Base-by-base conservation (phyloP, 495 filamentous ascomycete genomes). In the Platismatia glauca region DNA sequence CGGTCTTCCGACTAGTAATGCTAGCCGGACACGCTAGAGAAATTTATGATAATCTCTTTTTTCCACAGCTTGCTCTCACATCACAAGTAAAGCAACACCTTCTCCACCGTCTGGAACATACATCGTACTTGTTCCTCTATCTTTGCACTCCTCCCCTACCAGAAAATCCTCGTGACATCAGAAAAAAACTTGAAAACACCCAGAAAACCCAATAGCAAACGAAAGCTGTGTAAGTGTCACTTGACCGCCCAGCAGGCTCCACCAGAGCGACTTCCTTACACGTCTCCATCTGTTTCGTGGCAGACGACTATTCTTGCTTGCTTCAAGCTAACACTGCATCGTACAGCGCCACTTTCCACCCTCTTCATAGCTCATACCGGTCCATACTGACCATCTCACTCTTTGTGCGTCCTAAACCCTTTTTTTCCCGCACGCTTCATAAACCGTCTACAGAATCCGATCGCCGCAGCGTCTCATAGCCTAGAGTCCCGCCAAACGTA, bases 151-250 rank as follows among this genome's bases (percentile, higher is more conserved):
- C 37, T 60, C 55, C 68, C 68, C 66, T 64, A 60, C 50, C 50
- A 69, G 66, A 70, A 71, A 71, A 70, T 55, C 60, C 41, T 69
- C 64, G 67, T 70, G 64, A 70, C 57, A 69, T 69, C 73, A 71
- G 68, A 81, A 81, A 82, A 82, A 82, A 82, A 81, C 67, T 78
- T 79, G 76, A 80, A 79, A 77, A 58, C 48, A 68, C 41, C 15
- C 27, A 53, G 33, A 61, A 68, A 66, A 59, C 59, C 57, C 59
- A 69, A 63, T 72, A 74, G 71, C 71, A 69, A 58, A 69, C 33
- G 18, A 61, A 61, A 66, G 35, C 37, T 62, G 64, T 58, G 68
- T 70, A 59, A 69, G 66, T 68, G 65, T 67, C 59, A 58, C 15
- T 55, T 55, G 37, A 63, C 48, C 15, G 46, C 33, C 44, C 52